Conservation (phyloP, 208 protist genomes). For the Trypanosoma platydactyli region DNA sequence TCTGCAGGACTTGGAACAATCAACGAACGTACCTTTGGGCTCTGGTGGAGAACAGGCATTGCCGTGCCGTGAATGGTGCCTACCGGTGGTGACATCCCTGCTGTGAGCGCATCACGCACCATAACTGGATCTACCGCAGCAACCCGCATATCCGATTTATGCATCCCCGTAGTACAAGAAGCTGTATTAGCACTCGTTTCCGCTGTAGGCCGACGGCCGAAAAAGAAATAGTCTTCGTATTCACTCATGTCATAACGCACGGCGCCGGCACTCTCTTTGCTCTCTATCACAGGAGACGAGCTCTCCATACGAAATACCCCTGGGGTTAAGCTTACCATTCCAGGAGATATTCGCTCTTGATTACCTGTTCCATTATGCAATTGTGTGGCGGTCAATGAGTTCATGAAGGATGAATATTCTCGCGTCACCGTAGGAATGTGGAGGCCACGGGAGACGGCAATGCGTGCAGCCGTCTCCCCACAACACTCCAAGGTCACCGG, state of each 20-base stretch:
- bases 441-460: slow-evolving; percentile 22
- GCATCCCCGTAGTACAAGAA: background rate
- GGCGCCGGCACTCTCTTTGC: background rate
- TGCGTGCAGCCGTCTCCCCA: background rate
- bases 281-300: background rate
- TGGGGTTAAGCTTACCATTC: slow-evolving; percentile 26
- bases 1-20: background rate
- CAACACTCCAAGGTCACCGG: background rate
- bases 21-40: background rate
- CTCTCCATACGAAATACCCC: slow-evolving; percentile 15
- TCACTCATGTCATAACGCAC: slow-evolving; percentile 32
- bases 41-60: slow-evolving; percentile 23
- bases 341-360: background rate
- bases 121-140: background rate
- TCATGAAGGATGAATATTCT: background rate
- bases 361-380: background rate
- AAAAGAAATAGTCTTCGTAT: slow-evolving; percentile 87
- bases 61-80: slow-evolving; percentile 37
- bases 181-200: slow-evolving; percentile 5
- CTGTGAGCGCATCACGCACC: background rate
- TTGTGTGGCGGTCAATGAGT: background rate
- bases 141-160: background rate
- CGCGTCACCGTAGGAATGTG: background rate
- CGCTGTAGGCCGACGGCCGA: slow-evolving; percentile 37
- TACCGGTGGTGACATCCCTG: slow-evolving; percentile 42